These are phyloP conservation scores for Lipomyces starkeyi DNA, from an alignment of 805 yeast genomes.

Conservation along the genomic window DNA sequence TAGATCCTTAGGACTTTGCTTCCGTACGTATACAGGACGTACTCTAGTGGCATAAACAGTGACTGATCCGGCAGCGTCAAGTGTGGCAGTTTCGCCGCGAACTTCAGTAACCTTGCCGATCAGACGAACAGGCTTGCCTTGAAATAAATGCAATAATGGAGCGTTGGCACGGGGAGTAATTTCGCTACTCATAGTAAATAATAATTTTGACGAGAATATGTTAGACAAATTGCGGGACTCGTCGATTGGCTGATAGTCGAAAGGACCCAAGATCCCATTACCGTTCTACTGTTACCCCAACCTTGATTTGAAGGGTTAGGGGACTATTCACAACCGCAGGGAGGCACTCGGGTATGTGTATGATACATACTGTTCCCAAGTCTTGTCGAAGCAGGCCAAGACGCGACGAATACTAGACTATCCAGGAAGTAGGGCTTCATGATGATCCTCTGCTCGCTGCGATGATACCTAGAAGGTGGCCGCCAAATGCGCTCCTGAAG, in stretches of 20 bases:
- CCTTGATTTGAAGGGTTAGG: no score
- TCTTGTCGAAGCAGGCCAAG: conserved; percentile 11
- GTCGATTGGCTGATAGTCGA: neutral
- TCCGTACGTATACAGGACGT: conserved; percentile 12
- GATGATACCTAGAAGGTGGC: neutral
- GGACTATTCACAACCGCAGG: no score
- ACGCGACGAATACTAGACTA: conserved; percentile 22
- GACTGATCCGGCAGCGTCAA: conserved; percentile 47
- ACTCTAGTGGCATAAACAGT: conserved; percentile 40
- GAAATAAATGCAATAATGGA: conserved; percentile 36
- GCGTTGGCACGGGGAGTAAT: conserved; percentile 46
- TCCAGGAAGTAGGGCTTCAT: neutral
- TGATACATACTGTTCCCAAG: conserved; percentile 29
- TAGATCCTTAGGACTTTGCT: neutral
- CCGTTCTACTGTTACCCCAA: no score
- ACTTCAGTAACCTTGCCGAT: conserved; percentile 46
- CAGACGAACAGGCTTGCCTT: conserved; percentile 42
- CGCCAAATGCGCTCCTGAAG: neutral
- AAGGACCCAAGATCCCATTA: neutral
- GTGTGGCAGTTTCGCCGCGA: conserved; percentile 39
- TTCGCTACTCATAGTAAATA: conserved; percentile 15
- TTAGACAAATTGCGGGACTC: neutral
- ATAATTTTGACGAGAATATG: neutral
- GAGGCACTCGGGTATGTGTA: no score
- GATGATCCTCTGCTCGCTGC: neutral